Evolutionary conservation across 805 yeast genomes (phyloP).

Genomic region (Dipodascus albidus): DNA sequence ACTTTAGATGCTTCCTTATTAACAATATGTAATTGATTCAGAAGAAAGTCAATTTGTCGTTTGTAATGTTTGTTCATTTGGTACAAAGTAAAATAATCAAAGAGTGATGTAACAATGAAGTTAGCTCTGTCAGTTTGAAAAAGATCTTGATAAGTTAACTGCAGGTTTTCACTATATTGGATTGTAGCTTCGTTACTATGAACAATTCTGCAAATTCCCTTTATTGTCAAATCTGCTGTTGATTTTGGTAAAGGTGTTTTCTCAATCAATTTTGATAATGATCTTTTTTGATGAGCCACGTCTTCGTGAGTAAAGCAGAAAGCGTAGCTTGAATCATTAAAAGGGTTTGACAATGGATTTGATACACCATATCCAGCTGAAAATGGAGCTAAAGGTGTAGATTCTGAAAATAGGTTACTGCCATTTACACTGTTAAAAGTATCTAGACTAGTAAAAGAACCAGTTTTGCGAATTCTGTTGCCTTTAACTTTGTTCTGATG

Average conservation of each 20-base stretch:
- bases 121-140: not conserved
- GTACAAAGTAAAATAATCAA: not conserved
- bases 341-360: not conserved
- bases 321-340: not conserved
- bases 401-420: not conserved
- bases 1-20: not conserved
- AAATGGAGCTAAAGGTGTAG: not conserved
- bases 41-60: not conserved
- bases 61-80: not conserved
- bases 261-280: not conserved
- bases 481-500: not conserved
- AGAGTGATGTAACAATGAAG: not conserved
- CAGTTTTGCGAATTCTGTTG: not conserved
- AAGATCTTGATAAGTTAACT: not conserved
- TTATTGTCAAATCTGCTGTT: not conserved
- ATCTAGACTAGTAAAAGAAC: not conserved
- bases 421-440: not conserved
- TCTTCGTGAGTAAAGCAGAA: not conserved
- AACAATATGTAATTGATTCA: not conserved
- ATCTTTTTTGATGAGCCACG: not conserved
- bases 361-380: not conserved
- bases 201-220: not conserved
- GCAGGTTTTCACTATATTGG: not conserved
- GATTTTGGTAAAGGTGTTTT: not conserved
- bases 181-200: not conserved